A percentile compares a stretch with the other conserved stretches of the same genome.
These are phyloP conservation scores for Capsella rubella DNA, from an alignment of 441 rosid species.

Conservation along the genomic window DNA sequence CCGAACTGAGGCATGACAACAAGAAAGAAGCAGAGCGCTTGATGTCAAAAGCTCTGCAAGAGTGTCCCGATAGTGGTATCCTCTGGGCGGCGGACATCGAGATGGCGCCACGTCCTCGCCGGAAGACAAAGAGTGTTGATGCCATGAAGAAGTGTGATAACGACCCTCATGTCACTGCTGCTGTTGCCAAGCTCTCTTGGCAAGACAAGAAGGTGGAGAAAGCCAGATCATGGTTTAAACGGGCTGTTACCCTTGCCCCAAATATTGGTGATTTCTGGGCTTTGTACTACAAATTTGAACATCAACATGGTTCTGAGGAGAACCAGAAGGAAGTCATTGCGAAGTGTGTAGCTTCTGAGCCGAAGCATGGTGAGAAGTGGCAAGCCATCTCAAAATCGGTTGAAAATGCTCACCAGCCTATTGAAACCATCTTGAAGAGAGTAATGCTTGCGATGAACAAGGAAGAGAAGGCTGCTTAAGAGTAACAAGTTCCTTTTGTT, in stretches of 20 bases:
- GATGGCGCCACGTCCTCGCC: conserved; percentile 88
- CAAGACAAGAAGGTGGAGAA: conserved; percentile 92
- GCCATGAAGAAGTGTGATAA: conserved; percentile 86
- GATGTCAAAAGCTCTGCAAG: conserved; percentile 98
- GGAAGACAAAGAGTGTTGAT: conserved; percentile 78
- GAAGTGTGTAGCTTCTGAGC: conserved; percentile 82
- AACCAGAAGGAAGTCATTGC: conserved; percentile 79
- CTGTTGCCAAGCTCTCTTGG: conserved; percentile 91
- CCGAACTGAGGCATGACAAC: conserved; percentile 80
- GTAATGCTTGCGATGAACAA: conserved; percentile 75
- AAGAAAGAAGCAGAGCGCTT: conserved; percentile 83
- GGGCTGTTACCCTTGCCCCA: conserved; percentile 87
- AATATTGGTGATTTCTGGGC: conserved; percentile 96
- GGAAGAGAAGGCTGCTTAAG: conserved; percentile 76
- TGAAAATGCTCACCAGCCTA: conserved; percentile 88
- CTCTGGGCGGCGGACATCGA: conserved; percentile 92
- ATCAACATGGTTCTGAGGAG: conserved; percentile 85
- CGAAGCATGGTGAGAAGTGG: conserved; percentile 96
- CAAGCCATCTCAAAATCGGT: conserved; percentile 83
- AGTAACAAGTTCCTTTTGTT: conserved; percentile 31
- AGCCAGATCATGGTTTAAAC: conserved; percentile 83
- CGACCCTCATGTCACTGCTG: conserved; percentile 87
- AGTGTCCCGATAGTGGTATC: conserved; percentile 90
- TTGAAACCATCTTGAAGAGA: conserved; percentile 83
- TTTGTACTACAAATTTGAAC: conserved; percentile 84